A percentile compares a stretch with the other conserved stretches of the same genome.
These are phyloP conservation scores for Polyporus arcularius DNA, from an alignment of 768 basidiomycete genomes.

Conservation along the genomic window DNA sequence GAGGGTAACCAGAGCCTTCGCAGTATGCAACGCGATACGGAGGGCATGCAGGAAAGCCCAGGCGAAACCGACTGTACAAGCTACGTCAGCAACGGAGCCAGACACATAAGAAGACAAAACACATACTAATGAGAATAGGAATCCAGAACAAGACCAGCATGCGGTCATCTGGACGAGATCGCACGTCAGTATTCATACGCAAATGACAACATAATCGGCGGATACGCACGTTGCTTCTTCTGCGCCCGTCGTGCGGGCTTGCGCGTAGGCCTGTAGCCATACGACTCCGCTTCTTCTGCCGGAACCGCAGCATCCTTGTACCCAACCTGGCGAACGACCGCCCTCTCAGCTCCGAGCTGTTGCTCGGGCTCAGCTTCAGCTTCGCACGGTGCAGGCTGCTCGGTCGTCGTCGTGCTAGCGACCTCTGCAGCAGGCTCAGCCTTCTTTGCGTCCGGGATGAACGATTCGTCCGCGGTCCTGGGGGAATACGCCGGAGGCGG, in stretches of 20 bases:
- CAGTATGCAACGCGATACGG: slow-evolving; percentile 29
- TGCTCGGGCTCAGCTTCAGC: slow-evolving; percentile 12
- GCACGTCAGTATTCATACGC: neutral
- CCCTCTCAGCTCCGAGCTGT: slow-evolving; percentile 31
- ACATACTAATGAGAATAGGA: slow-evolving; percentile 78
- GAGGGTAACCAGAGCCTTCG: slow-evolving; percentile 24
- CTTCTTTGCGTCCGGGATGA: slow-evolving; percentile 15
- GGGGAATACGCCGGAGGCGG: slow-evolving; percentile 79
- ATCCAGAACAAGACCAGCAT: slow-evolving; percentile 89
- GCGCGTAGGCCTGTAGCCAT: slow-evolving; percentile 58
- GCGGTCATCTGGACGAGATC: slow-evolving; percentile 60
- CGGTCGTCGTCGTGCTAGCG: neutral
- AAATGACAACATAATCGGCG: neutral
- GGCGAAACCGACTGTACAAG: slow-evolving; percentile 31
- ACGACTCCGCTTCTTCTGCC: slow-evolving; percentile 70
- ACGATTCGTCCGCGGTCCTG: slow-evolving; percentile 39
- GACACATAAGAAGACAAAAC: neutral
- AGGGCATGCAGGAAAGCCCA: slow-evolving; percentile 35
- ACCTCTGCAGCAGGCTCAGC: neutral
- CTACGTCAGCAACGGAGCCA: neutral
- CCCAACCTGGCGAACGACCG: slow-evolving; percentile 41
- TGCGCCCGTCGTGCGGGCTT: slow-evolving; percentile 45
- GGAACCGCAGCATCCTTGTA: slow-evolving; percentile 50
- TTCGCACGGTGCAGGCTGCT: neutral
- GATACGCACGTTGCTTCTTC: slow-evolving; percentile 64